Percentiles rank a stretch among this genome's conserved stretches.
Evolutionary conservation across 129 eudicot genomes (phyloP).

Genomic region (Oenanthe sinensis): DNA sequence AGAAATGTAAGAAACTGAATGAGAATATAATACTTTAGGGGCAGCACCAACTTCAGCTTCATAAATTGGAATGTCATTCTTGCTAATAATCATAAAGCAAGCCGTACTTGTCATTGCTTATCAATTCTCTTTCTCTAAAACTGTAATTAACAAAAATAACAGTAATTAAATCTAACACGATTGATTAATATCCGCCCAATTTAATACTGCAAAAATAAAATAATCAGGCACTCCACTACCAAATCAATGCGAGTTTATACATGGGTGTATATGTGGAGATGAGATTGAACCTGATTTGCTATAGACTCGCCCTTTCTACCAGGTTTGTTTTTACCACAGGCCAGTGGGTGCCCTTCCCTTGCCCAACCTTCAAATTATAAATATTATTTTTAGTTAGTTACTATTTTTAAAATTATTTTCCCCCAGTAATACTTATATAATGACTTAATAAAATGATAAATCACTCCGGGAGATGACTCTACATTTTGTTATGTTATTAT

Average conservation of each 20-base stretch:
- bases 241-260: background rate
- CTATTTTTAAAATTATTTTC: too few species aligned
- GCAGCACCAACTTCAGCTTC: conserved; percentile 98
- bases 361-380: too few species aligned
- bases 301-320: background rate
- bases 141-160: background rate
- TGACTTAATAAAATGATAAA: too few species aligned
- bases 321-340: background rate
- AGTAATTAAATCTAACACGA: background rate
- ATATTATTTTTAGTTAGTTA: too few species aligned
- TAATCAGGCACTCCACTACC: background rate
- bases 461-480: too few species aligned
- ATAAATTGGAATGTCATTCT: conserved; percentile 87
- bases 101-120: conserved; percentile 78
- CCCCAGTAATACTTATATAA: too few species aligned
- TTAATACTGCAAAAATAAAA: background rate
- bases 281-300: background rate
- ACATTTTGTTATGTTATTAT: too few species aligned
- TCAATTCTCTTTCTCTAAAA: conserved; percentile 5
- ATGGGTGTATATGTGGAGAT: too few species aligned
- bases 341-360: too few species aligned
- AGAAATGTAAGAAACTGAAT: too few species aligned
- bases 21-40: conserved; percentile 45
- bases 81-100: conserved; percentile 97
- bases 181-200: background rate